These are phyloP conservation scores for Umbelopsis vinacea DNA, from an alignment of 192 early-diverging fungal genomes.

Conservation along the genomic window DNA sequence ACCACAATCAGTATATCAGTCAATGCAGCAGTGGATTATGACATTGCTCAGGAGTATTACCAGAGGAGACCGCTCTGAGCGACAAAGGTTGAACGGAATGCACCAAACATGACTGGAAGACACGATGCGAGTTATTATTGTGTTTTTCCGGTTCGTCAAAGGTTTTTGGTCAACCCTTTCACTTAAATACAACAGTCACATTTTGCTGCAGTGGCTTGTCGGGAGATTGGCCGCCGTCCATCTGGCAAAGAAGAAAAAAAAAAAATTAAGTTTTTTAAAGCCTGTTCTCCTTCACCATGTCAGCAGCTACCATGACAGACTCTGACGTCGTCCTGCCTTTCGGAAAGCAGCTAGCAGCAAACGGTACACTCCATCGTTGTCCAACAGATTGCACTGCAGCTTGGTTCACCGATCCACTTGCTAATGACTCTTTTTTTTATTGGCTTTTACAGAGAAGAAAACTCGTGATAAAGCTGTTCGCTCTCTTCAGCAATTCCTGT, in stretches of 20 bases:
- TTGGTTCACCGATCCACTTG: not conserved
- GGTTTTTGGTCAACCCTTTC: too few relatives aligned
- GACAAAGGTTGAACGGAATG: constrained; percentile 56
- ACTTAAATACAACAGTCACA: not conserved
- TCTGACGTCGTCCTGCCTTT: constrained; percentile 46
- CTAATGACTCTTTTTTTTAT: constrained; percentile 1
- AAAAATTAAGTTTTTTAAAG: not conserved
- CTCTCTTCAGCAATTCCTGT: constrained; percentile 60
- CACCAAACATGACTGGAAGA: constrained; percentile 53
- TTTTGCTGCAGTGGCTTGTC: not conserved
- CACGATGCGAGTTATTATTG: too few relatives aligned
- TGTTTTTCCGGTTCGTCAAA: too few relatives aligned
- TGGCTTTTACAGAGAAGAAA: constrained; percentile 61
- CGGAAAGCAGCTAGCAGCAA: constrained; percentile 70
- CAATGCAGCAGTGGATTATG: not conserved
- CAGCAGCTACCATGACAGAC: not conserved
- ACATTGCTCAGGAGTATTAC: constrained; percentile 35
- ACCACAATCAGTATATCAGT: not conserved
- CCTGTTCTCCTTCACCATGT: not conserved
- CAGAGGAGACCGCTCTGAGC: constrained; percentile 60
- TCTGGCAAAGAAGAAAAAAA: constrained; percentile 9
- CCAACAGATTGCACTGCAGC: not conserved
- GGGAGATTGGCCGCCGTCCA: not conserved
- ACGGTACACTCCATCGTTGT: constrained; percentile 50
- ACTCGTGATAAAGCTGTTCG: constrained; percentile 75